Conservation (phyloP, 2,329 filamentous ascomycete genomes). For the Rhynchosporium graminicola region DNA sequence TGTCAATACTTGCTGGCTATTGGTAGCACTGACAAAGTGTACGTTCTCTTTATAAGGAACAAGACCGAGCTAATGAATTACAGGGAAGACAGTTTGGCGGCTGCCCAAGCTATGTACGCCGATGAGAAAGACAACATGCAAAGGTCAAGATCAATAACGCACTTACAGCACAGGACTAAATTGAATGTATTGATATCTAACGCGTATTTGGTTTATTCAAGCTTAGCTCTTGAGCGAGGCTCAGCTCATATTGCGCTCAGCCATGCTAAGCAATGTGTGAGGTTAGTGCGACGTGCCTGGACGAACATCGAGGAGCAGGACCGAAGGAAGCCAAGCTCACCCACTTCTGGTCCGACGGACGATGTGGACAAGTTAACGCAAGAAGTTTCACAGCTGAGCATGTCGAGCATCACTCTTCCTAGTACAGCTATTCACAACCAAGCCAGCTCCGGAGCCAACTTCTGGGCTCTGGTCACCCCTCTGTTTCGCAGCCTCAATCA, state of each 20-base stretch:
- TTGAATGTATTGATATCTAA: conserved; percentile 41
- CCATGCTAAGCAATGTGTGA: conserved; percentile 59
- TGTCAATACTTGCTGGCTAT: conserved; percentile 73
- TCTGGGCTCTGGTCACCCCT: conserved; percentile 77
- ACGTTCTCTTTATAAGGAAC: conserved; percentile 37
- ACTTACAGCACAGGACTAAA: conserved; percentile 31
- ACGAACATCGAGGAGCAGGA: conserved; percentile 40
- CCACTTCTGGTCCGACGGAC: conserved; percentile 8
- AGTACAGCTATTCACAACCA: conserved; percentile 38
- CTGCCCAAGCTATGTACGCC: conserved; percentile 33
- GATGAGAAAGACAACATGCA: conserved; percentile 33
- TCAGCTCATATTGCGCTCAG: conserved; percentile 58
- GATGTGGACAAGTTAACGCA: conserved; percentile 37
- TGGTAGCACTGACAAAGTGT: conserved; percentile 64
- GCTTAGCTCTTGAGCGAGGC: conserved; percentile 46
- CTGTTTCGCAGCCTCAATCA: conserved; percentile 72
- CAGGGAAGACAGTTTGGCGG: conserved; percentile 38
- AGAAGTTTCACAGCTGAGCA: conserved; percentile 40
- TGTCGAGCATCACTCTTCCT: conserved; percentile 44
- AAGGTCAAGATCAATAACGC: conserved; percentile 22
- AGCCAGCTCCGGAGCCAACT: conserved; percentile 60
- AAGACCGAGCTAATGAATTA: conserved; percentile 22
- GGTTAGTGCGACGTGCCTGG: conserved; percentile 46
- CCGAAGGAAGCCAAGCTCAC: conserved; percentile 5
- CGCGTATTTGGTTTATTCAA: conserved; percentile 41